Evolutionary conservation across 148 eudicot genomes (phyloP), one percentile per base, ranked within the genome.

Genomic region (Camellia japonica): DNA sequence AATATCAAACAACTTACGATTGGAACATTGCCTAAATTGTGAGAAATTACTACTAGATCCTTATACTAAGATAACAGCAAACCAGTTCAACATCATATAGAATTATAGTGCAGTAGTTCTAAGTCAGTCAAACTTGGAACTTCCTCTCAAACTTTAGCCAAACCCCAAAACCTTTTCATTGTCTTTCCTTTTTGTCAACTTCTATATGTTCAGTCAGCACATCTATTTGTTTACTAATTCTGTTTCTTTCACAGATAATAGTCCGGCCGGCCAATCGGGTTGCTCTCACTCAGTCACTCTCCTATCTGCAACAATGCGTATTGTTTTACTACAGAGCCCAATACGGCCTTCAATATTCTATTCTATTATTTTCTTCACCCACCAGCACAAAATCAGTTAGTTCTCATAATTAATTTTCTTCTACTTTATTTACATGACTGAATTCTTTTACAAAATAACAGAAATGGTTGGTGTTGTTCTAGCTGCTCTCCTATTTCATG

Each of bases 391-490:
- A 64, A 55, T 12, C 64, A 19, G 4, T 64, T 18, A 64, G 68
- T 64, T 64, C 46, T 66, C 44, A 38, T 66, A 38, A 38, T 66
- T 30, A 38, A 38, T 66, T 30, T 30, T 66, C 69, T 9, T 66
- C 10, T 1, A 30, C 69, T 66, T 16, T 44, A 10, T 30, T 9
- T 10, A 10, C 59, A 8, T 8, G 0, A 8, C 14, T 8, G 16
- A 23, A 8, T 15, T 30, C 6, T 3, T 0, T 2, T 9, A 13
- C 9, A 11, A 10, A 10, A 13, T 55, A 55, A 10, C 69, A 30
- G 38, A 30, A 38, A 66, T 66, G 69, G 44, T 66, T 44, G 69
- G 69, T 66, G 69, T 30, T 66, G 44, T 66, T 11, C 69, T 66
- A 66, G 41, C 69, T 66, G 69, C 69, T 66, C 15, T 66, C 1